Evolutionary conservation across 805 yeast species (phyloP), one percentile per base, ranked within the genome.

Genomic region (Diddensiella santjacobensis): DNA sequence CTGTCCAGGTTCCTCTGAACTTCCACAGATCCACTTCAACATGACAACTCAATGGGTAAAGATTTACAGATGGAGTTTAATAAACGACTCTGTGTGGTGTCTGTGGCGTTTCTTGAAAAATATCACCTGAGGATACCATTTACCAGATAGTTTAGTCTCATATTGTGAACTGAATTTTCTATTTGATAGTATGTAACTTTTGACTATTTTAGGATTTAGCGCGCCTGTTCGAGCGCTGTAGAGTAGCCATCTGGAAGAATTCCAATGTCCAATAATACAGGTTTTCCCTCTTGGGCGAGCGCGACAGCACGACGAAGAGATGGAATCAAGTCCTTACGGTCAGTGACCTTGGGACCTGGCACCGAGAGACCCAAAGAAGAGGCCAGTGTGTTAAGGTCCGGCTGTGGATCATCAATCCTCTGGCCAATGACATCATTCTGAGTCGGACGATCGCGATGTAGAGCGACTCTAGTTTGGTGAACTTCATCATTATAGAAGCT

Each of bases 291-390:
- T 22, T 38, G 42, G 42, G 42, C 42, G 13, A 38, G 26, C 8
- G 24, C 42, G 13, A 38, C 42, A 11, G 42, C 42, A 6, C 42
- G 42, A 20, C 42, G 42, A 17, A 38, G 42, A 6, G 42, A 38
- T 17, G 42, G 42, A 18, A 38, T 38, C 26, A 38, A 17, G 24
- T 38, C 42, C 26, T 38, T 38, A 20, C 42, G 42, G 24, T 38
- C 42, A 17, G 42, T 38, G 42, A 38, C 42, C 42, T 38, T 38
- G 13, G 42, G 42, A 17, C 42, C 42, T 11, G 42, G 42, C 8
- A 20, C 15, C 24, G 42, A 17, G 15, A 38, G 42, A 17, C 42
- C 42, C 42, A 38, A 8, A 17, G 42, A 38, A 11, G 18, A 22
- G 15, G 42, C 42, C 24, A 38, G 15, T 17, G 42, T 22, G 24